phyloP scores from a whole-genome alignment of 2,329 filamentous ascomycete genomes.

The Neocucurbitaria cava region DNA sequence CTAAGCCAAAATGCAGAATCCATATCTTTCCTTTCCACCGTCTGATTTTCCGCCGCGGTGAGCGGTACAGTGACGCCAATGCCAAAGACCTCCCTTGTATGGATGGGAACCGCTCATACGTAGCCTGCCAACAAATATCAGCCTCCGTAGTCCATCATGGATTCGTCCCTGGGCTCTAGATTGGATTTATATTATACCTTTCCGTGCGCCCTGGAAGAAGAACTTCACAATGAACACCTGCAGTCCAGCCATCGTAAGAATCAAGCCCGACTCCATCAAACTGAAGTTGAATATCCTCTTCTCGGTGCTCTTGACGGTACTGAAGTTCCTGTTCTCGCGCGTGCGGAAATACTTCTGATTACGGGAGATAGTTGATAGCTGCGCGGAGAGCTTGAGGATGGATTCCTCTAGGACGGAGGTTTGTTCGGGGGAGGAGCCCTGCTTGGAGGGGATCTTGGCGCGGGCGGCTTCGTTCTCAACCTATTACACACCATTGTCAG shows the following conservation, averaged over 20 bases:
- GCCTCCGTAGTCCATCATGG: constrained; percentile 10
- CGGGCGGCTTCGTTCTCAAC: constrained; percentile 88
- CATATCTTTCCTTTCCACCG: background rate
- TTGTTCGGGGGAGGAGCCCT: constrained; percentile 87
- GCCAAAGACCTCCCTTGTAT: no score
- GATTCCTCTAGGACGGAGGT: constrained; percentile 89
- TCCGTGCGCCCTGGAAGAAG: constrained; percentile 92
- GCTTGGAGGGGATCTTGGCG: constrained; percentile 82
- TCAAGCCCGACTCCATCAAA: constrained; percentile 88
- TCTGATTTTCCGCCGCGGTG: background rate
- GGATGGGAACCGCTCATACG: constrained; percentile 19
- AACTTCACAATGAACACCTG: constrained; percentile 98
- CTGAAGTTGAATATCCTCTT: constrained; percentile 96
- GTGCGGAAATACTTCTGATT: constrained; percentile 99
- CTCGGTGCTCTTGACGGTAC: constrained; percentile 95
- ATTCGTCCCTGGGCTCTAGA: background rate
- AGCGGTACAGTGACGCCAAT: no score
- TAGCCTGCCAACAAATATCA: constrained; percentile 32
- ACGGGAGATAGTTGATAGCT: constrained; percentile 90
- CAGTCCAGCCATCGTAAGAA: constrained; percentile 91
- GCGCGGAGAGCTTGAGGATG: constrained; percentile 91
- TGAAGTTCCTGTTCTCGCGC: constrained; percentile 98
- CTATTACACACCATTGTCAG: constrained; percentile 54
- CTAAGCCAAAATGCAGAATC: background rate
- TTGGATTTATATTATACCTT: constrained; percentile 55